Evolutionary conservation across 331 rosid species (phyloP).

Genomic region (Arachis monticola): DNA sequence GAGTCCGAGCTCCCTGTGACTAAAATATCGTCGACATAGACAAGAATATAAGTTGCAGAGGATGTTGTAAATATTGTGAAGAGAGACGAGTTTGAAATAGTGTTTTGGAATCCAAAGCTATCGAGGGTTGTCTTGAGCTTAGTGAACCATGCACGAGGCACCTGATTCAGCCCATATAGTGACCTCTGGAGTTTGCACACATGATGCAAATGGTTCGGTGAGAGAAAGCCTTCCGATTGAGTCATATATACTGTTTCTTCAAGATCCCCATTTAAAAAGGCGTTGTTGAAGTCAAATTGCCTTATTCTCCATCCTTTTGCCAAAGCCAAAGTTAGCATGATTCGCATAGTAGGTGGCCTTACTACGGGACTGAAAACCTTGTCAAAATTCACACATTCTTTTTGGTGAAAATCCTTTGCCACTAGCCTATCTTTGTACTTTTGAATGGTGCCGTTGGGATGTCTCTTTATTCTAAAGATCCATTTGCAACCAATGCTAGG

Average conservation of each 20-base stretch:
- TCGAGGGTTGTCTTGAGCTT: not conserved
- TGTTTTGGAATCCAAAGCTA: not conserved
- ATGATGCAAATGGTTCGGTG: too few relatives aligned
- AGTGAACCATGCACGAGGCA: too few relatives aligned
- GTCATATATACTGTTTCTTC: not conserved
- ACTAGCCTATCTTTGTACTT: not conserved
- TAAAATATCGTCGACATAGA: not conserved
- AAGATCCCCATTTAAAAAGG: not conserved
- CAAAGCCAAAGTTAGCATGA: not conserved
- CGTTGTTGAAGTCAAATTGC: not conserved
- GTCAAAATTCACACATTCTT: not conserved
- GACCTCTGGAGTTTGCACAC: not conserved
- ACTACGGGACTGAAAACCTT: not conserved
- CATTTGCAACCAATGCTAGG: not conserved
- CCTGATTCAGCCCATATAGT: not conserved
- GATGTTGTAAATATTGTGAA: not conserved
- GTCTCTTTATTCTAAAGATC: not conserved
- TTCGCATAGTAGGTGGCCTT: not conserved
- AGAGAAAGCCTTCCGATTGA: not conserved
- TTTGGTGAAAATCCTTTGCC: not conserved
- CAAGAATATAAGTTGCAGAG: not conserved
- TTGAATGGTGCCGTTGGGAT: not conserved
- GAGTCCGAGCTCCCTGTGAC: not conserved
- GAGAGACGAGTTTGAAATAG: not conserved
- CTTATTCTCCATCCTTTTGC: not conserved